These are phyloP conservation scores for Nitzschia inconspicua DNA, from an alignment of 108 stramenopile genomes.

Conservation along the genomic window DNA sequence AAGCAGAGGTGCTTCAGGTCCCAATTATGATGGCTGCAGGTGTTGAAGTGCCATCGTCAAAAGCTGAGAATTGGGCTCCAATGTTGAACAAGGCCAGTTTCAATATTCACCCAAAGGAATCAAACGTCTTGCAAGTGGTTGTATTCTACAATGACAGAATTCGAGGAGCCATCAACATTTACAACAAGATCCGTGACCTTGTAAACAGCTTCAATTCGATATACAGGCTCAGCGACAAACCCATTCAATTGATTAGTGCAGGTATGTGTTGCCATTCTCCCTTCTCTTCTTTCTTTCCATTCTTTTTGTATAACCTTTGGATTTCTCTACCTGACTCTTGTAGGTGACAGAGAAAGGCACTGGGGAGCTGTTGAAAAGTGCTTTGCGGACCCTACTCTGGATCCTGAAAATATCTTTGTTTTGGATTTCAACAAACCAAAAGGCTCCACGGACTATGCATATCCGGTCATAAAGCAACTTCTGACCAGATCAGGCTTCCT, in stretches of 20 bases:
- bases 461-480: conserved; percentile 50
- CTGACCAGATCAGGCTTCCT: conserved; percentile 40
- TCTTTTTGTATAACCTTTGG: not conserved
- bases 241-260: conserved; percentile 30
- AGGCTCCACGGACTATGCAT: conserved; percentile 45
- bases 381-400: conserved; percentile 16
- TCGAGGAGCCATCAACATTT: conserved; percentile 24
- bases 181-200: conserved; percentile 31
- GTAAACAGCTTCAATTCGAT: conserved; percentile 39
- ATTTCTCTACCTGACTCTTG: not conserved
- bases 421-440: conserved; percentile 46
- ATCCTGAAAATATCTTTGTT: conserved; percentile 35
- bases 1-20: conserved; percentile 36
- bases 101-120: conserved; percentile 36
- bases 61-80: conserved; percentile 54
- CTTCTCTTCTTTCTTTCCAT: not conserved
- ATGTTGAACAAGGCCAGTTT: conserved; percentile 40
- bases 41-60: conserved; percentile 33
- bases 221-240: conserved; percentile 38
- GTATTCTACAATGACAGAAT: conserved; percentile 37
- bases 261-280: conserved; percentile 25
- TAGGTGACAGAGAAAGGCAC: conserved; percentile 36
- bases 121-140: conserved; percentile 43
- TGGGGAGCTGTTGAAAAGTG: conserved; percentile 41
- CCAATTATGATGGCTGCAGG: conserved; percentile 53